phyloP scores from a whole-genome alignment of 495 filamentous ascomycete genomes.

The Penicillium cataractarum region DNA sequence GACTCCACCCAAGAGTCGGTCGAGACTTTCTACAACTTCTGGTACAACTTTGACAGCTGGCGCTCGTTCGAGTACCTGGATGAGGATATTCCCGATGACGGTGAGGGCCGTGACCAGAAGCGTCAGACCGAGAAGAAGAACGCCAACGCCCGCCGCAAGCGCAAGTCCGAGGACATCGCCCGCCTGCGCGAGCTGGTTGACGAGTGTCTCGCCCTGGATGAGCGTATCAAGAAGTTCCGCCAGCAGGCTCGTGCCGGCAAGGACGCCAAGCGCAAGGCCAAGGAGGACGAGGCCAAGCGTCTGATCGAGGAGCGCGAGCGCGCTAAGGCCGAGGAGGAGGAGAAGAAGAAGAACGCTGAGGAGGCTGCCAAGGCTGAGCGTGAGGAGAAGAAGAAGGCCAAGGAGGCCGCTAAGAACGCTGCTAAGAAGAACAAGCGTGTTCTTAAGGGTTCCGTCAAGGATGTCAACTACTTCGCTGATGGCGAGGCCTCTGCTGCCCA shows the following conservation, averaged over 20 bases:
- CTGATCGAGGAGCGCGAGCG: conserved; percentile 76
- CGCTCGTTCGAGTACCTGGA: conserved; percentile 96
- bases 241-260: conserved; percentile 88
- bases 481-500: conserved; percentile 69
- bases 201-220: conserved; percentile 76
- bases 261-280: conserved; percentile 89
- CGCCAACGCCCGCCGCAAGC: conserved; percentile 95
- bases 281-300: conserved; percentile 88
- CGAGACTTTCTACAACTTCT: conserved; percentile 98
- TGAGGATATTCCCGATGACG: conserved; percentile 98
- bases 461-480: conserved; percentile 82
- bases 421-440: conserved; percentile 99
- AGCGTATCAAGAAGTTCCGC: conserved; percentile 96
- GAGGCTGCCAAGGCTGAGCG: conserved; percentile 80
- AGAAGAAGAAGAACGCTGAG: conserved; percentile 78
- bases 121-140: conserved; percentile 98
- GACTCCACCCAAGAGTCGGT: conserved; percentile 86
- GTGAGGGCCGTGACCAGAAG: conserved; percentile 98
- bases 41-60: conserved; percentile 99
- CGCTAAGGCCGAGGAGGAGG: conserved; percentile 76
- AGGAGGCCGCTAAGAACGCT: conserved; percentile 96
- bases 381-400: conserved; percentile 90
- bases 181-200: conserved; percentile 89
- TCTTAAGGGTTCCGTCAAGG: conserved; percentile 87
- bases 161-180: conserved; percentile 95